These are phyloP conservation scores for Lantana camara DNA, from an alignment of 257 asterid genomes.

Conservation along the genomic window DNA sequence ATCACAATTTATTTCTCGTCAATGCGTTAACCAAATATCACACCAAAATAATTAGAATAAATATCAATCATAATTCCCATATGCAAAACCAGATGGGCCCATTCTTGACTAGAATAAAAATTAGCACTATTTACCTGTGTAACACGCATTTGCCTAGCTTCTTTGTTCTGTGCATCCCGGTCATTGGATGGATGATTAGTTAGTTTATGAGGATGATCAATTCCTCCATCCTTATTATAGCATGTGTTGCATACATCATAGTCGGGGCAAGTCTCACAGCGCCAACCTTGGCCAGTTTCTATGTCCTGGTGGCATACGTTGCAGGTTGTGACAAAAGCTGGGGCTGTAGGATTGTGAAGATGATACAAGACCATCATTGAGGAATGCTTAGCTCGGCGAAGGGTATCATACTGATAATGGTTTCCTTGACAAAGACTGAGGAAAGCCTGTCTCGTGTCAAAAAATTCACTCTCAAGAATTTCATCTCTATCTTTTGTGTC, in stretches of 20 bases:
- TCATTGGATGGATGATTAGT: constrained; percentile 88
- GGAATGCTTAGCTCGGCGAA: constrained; percentile 97
- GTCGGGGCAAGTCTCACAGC: constrained; percentile 91
- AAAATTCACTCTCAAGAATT: constrained; percentile 95
- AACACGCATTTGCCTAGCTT: constrained; percentile 92
- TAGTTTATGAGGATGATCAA: constrained; percentile 85
- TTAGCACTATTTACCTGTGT: constrained; percentile 57
- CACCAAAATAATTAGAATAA: no score
- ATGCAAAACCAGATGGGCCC: no score
- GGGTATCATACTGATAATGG: constrained; percentile 96
- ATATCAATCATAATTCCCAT: no score
- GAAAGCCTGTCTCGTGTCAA: constrained; percentile 98
- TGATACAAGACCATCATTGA: constrained; percentile 99
- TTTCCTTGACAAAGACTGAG: constrained; percentile 98
- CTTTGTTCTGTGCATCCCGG: constrained; percentile 91
- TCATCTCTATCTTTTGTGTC: constrained; percentile 94
- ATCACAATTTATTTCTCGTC: no score
- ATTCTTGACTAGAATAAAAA: constrained; percentile 3
- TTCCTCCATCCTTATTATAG: constrained; percentile 80
- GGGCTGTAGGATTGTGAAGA: constrained; percentile 98
- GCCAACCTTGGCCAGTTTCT: constrained; percentile 98
- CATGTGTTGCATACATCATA: constrained; percentile 88
- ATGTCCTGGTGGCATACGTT: constrained; percentile 77
- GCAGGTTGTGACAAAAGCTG: constrained; percentile 89
- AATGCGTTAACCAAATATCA: no score